Conservation (phyloP, 129 eudicot genomes). For the Kitagawia praeruptora region DNA sequence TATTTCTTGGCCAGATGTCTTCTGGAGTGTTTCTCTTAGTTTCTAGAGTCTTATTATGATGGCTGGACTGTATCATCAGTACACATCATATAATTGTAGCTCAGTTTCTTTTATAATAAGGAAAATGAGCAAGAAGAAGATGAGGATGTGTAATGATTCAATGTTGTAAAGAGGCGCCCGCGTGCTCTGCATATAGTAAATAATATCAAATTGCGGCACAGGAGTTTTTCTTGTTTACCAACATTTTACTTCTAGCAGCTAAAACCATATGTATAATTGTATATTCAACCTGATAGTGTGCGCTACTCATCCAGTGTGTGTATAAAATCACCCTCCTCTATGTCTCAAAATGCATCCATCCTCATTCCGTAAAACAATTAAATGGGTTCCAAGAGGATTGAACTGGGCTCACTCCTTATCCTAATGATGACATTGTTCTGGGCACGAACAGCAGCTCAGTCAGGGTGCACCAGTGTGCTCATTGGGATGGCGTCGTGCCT, state of each 20-base stretch:
- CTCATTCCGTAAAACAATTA: neutral
- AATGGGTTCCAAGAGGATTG: constrained; percentile 6
- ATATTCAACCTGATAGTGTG: neutral
- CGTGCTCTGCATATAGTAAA: neutral
- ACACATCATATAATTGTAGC: neutral
- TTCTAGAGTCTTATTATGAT: neutral
- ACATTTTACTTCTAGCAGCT: neutral
- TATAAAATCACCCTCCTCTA: constrained; percentile 5
- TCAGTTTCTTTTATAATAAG: neutral
- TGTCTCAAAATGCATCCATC: neutral
- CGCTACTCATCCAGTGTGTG: neutral
- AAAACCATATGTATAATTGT: neutral
- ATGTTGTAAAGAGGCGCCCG: neutral
- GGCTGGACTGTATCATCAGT: neutral
- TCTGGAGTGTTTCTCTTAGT: too few relatives aligned
- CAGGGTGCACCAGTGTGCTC: constrained; percentile 23
- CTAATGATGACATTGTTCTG: neutral
- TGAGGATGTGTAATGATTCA: neutral
- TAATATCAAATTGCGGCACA: constrained; percentile 8
- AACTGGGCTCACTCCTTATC: neutral
- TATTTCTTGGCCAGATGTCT: too few relatives aligned
- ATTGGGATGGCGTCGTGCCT: constrained; percentile 28
- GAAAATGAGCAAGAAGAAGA: neutral
- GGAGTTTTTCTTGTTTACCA: constrained; percentile 14
- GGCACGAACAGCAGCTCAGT: constrained; percentile 18